Conservation (phyloP, 129 eudicot genomes). For the Centella asiatica region DNA sequence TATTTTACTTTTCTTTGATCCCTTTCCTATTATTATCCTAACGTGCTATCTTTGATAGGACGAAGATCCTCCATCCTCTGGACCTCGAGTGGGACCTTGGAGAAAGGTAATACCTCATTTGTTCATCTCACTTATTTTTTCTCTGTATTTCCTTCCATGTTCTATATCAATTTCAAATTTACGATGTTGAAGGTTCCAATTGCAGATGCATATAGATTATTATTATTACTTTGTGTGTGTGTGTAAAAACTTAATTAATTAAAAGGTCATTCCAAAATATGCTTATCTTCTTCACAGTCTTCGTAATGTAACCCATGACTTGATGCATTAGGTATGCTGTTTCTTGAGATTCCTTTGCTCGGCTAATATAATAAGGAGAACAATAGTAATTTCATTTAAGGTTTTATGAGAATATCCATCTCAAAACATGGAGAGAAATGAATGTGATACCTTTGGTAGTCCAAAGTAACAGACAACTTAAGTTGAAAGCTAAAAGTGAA, state of each 20-base stretch:
- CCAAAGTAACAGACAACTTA: background rate
- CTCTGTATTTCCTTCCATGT: background rate
- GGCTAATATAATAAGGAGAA: background rate
- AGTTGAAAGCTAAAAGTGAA: background rate
- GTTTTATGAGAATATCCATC: background rate
- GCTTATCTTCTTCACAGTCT: background rate
- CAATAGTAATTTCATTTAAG: background rate
- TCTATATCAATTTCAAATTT: background rate
- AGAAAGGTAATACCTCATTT: slow-evolving; percentile 49
- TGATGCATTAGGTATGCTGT: background rate
- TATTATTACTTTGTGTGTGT: too few species aligned
- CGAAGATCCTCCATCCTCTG: slow-evolving; percentile 54
- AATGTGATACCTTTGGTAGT: too few species aligned
- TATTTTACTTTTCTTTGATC: background rate
- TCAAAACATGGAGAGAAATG: background rate
- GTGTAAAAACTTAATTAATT: background rate
- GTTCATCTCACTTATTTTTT: background rate
- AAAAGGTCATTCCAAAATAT: background rate
- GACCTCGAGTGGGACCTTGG: slow-evolving; percentile 93
- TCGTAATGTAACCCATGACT: background rate
- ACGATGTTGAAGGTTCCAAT: too few species aligned
- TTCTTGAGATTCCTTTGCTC: background rate
- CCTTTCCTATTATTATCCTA: slow-evolving; percentile 13
- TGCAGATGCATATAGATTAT: too few species aligned
- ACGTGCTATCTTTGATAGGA: slow-evolving; percentile 34